Evolutionary conservation across 768 basidiomycete genomes (phyloP), one percentile per base, ranked within the genome.

Genomic region (Termitomyces bulborhizus): DNA sequence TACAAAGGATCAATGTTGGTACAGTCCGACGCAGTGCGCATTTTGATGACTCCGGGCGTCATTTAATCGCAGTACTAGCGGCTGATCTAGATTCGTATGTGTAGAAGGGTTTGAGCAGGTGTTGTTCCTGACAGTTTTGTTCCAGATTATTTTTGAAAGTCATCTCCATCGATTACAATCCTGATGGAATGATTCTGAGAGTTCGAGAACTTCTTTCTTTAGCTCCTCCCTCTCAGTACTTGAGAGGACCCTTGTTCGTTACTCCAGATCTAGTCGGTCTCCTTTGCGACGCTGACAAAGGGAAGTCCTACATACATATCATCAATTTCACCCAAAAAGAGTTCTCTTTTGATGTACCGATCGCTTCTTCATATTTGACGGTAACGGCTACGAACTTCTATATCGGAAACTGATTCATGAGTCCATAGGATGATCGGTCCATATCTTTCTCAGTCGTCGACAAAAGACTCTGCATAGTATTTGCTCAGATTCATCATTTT

Each of bases 211-310:
- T 50, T 16, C 26, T 50, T 39, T 40, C 26, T 5, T 39, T 26
- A 36, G 4, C 7, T 12, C 37, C 26, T 4, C 36, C 26, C 2
- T 18, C 49, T 11, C 16, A 27, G 3, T 27, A 50, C 7, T 0
- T 18, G 6, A 6, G 16, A 2, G 49, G 26, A 40, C 40, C 37
- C 26, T 26, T 59, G 21, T 61, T 61, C 41, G 34, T 59, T 32
- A 42, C 36, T 43, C 46, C 55, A 12, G 44, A 47, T 21, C 16
- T 54, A 2, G 48, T 59, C 18, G 60, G 57, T 29, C 18, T 58
- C 15, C 47, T 56, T 31, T 45, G 49, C 18, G 37, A 18, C 39
- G 3, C 5, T 8, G 40, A 40, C 4, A 42, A 58, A 36, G 29
- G 27, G 31, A 29, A 29, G 18, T 40, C 31, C 11, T 40, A 4